Evolutionary conservation across 2,329 filamentous ascomycete genomes (phyloP).

Genomic region (Calonectria hawksworthii): DNA sequence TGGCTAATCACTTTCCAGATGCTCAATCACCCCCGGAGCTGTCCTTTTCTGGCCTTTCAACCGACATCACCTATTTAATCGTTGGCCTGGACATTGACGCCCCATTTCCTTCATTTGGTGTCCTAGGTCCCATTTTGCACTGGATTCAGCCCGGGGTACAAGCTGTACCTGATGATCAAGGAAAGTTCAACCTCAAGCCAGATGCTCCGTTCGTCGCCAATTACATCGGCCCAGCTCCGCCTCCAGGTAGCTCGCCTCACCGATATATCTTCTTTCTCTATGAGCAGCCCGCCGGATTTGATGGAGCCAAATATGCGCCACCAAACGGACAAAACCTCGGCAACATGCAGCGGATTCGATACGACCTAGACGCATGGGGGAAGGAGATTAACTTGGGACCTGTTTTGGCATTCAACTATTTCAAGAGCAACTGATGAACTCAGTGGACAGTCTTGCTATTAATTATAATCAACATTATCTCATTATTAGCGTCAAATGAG

Average conservation of each 20-base stretch:
- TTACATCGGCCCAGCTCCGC: conserved; percentile 63
- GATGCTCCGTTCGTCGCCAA: conserved; percentile 49
- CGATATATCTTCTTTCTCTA: conserved; percentile 65
- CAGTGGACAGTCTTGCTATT: no score
- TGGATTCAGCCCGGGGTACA: conserved; percentile 59
- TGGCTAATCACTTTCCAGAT: neutral
- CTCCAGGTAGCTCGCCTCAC: conserved; percentile 60
- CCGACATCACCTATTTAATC: conserved; percentile 53
- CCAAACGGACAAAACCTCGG: conserved; percentile 52
- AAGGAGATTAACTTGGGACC: conserved; percentile 62
- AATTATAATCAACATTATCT: neutral
- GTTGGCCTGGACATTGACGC: conserved; percentile 62
- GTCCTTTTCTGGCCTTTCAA: conserved; percentile 19
- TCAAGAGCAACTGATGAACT: conserved; percentile 29
- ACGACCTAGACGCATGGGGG: conserved; percentile 57
- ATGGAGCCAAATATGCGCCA: conserved; percentile 48
- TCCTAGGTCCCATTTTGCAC: conserved; percentile 62
- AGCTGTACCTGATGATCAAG: conserved; percentile 7
- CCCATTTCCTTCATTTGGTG: conserved; percentile 56
- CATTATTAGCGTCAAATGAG: neutral
- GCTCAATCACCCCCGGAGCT: conserved; percentile 23
- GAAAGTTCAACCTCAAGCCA: conserved; percentile 17
- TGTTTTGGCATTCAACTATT: conserved; percentile 32
- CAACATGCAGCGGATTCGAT: conserved; percentile 56
- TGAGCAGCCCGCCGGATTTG: conserved; percentile 56